Base-by-base conservation (phyloP, 2,329 filamentous ascomycete species). In the Ophiostoma australiae region DNA sequence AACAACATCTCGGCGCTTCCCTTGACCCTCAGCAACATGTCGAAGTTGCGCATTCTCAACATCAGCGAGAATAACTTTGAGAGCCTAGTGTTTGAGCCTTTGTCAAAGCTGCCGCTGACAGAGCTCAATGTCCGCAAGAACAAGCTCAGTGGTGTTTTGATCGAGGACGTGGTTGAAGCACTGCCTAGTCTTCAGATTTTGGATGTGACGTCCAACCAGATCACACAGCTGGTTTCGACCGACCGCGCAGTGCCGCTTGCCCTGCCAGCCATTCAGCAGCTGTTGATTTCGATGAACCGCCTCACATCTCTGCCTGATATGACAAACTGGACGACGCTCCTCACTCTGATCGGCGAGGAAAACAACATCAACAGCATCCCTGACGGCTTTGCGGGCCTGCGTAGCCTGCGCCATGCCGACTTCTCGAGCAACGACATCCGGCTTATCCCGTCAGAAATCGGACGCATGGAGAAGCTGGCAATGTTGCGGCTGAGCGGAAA, bases 371-470 rank as follows among this genome's bases (percentile, higher is more conserved):
- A 86, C 1, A 82, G 84, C 3, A 84, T 98, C n/a, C 95, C 94
- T 0, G 83, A 87, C 39, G 93, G 93, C 0, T 91, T 98, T 74
- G 83, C 86, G 0, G 82, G 82, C 1, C 84, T 97, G 0, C 80
- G 84, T 48, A 89, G 87, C 71, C 80, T 98, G 17, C 89, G 89
- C 68, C 90, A 89, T 71, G 91, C 90, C 39, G 93, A 97, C 78
- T 90, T 98, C 74, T 91, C 91, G 0, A 89, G 90, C 75, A 99
- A 99, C 77, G 89, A 95, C 74, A 88, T 99, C 67, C 88, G 87
- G 1, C 83, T 87, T 15, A 79, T 99, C 8, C 91, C 95, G 39
- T 85, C 92, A 0, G 89, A 89, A 74, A 87, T 98, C 72, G 91
- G 90, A 5, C 82, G 87, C 35, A 97, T 98, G 93, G 88, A 92